Evolutionary conservation across 164 flowering plant species (phyloP), one percentile per base, ranked within the genome.

Genomic region (Macadamia integrifolia): DNA sequence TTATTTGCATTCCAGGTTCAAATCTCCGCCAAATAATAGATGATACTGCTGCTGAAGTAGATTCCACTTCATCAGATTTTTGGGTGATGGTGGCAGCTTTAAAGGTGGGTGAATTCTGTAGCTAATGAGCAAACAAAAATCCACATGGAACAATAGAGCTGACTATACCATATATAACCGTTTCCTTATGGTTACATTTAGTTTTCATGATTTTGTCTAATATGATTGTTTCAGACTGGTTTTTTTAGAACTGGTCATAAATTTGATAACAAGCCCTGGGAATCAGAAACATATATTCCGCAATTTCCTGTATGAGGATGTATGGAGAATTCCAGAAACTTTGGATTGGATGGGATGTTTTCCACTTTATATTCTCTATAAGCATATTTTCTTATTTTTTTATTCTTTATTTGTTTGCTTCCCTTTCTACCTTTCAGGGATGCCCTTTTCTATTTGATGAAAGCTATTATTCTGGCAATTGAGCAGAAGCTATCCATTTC

Each of bases 31-130:
- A 80, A 67, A 79, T 92, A 71, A 74, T 91, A 53, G 66, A 82
- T 76, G 98, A 95, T 76, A 78, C 77, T 58, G 77, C 76, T 76
- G 84, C 87, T 68, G 92, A 95, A 80, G 86, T 91, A 74, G 84
- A 82, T 80, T 84, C 91, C 60, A 75, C 58, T 77, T 89, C 97
- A 52, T 85, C 92, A 60, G 88, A 92, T 74, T 95, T 95, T 81
- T 95, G 99, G 99, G 85, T 95, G 69, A 86, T 95, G 88, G 97
- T 92, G 63, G 97, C 97, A 61, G 97, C 98, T 72, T 74, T 95
- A 66, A 92, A 91, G 97, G 99, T 92, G 70, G 13, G 80, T 65
- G 14, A 60, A 58, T 69, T 62, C n/a, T 17, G 14, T 60, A n/a
- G 29, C 58, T 58, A 62, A 35, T 35, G 40, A 35, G 40, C 40